Evolutionary conservation across 225 moss, liverwort and hornwort species (phyloP).

Genomic region (Straminergon stramineum): DNA sequence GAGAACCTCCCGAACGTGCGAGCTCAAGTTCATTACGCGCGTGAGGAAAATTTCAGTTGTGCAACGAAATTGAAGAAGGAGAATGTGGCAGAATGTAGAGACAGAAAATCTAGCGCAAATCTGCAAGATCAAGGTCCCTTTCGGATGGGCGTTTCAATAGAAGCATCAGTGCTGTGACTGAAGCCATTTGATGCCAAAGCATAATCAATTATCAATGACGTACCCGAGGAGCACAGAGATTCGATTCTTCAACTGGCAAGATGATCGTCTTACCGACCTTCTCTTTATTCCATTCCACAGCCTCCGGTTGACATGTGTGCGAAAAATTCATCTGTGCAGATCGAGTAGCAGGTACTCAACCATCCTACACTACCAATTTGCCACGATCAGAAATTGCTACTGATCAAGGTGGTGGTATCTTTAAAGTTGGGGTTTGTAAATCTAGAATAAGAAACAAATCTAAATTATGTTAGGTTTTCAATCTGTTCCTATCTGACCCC

Average conservation of each 20-base stretch:
- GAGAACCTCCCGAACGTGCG: background rate
- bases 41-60: background rate
- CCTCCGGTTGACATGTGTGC: background rate
- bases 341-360: background rate
- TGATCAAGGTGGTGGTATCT: background rate
- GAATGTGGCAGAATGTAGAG: background rate
- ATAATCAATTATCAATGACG: background rate
- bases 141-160: background rate
- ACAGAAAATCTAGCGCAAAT: background rate
- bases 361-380: background rate
- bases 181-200: background rate
- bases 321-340: background rate
- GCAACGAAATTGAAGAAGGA: background rate
- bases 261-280: background rate
- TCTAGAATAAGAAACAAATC: background rate
- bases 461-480: background rate
- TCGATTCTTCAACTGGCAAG: background rate
- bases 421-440: background rate
- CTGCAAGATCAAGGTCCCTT: background rate
- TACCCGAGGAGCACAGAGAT: background rate
- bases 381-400: conserved; percentile 6
- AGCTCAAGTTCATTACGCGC: background rate
- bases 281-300: background rate
- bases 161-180: background rate
- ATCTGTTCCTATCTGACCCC: background rate